Evolutionary conservation across 148 eudicot species (phyloP).

Genomic region (Beta vulgaris): DNA sequence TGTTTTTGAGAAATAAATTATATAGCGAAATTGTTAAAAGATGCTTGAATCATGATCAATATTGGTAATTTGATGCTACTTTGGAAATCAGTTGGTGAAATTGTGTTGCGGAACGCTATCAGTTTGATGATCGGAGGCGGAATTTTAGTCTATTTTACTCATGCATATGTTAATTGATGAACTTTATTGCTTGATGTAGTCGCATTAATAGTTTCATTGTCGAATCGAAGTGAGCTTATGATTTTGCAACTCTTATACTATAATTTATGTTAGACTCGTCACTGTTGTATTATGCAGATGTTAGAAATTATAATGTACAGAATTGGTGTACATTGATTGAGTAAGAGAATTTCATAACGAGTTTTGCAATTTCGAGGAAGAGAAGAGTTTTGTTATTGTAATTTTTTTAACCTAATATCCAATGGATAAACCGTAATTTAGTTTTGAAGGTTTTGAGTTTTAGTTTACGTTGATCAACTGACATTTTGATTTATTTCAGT

Average conservation of each 20-base stretch:
- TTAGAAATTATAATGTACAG: background rate
- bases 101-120: background rate
- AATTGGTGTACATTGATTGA: background rate
- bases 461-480: background rate
- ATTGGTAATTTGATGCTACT: background rate
- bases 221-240: no score
- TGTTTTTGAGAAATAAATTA: background rate
- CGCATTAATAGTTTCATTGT: no score
- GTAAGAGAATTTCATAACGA: background rate
- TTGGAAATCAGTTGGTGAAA: background rate
- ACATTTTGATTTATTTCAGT: background rate
- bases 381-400: background rate
- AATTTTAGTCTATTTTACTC: background rate
- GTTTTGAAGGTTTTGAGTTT: background rate
- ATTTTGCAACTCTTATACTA: background rate
- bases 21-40: background rate
- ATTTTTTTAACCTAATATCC: background rate
- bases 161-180: background rate
- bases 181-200: background rate
- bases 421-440: background rate
- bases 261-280: no score
- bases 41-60: no score
- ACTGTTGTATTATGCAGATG: background rate
- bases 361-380: background rate
- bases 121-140: background rate